Evolutionary conservation across 345 rosid genomes (phyloP).

Genomic region (Salix purpurea): DNA sequence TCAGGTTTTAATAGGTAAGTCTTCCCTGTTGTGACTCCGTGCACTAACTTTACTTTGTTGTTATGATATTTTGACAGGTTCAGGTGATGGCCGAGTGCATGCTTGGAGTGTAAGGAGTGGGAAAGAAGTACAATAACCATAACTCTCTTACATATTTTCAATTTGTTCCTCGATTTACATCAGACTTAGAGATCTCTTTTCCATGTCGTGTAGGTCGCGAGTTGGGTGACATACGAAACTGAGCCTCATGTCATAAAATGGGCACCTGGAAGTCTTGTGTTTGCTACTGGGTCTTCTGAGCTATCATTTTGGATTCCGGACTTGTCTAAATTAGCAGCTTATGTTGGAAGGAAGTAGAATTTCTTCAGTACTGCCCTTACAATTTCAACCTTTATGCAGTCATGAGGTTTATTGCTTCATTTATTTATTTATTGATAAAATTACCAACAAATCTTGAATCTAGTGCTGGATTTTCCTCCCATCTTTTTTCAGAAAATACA

Average conservation of each 20-base stretch:
- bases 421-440: no score
- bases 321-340: conserved; percentile 79
- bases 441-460: no score
- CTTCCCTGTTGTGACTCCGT: neutral
- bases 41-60: conserved; percentile 7
- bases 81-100: conserved; percentile 84
- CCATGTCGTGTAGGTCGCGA: conserved; percentile 49
- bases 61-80: conserved; percentile 44
- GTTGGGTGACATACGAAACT: conserved; percentile 70
- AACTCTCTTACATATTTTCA: neutral
- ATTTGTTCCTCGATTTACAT: neutral
- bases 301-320: conserved; percentile 85
- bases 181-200: neutral
- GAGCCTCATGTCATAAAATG: conserved; percentile 85
- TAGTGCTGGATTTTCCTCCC: neutral
- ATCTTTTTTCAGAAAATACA: neutral
- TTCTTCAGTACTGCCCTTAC: neutral
- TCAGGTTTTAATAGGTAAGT: neutral
- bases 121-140: conserved; percentile 60
- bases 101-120: conserved; percentile 93
- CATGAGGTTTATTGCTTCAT: neutral
- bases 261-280: conserved; percentile 94
- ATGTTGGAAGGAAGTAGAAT: conserved; percentile 62
- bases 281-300: conserved; percentile 83
- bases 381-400: neutral